These are phyloP conservation scores for Harringtonia aguacate DNA, from an alignment of 2,329 filamentous ascomycete genomes.

Conservation along the genomic window DNA sequence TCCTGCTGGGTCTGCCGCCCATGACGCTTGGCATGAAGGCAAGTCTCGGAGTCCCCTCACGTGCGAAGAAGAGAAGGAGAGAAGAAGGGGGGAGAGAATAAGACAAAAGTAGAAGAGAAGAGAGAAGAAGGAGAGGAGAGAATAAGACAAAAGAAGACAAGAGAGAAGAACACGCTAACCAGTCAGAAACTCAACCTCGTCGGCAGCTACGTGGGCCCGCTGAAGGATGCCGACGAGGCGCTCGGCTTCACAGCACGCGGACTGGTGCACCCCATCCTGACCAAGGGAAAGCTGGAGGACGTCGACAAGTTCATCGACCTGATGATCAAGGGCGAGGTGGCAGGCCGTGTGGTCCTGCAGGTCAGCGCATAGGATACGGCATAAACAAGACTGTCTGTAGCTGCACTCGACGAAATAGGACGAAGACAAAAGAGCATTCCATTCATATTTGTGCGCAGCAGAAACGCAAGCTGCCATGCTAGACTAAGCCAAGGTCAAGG, in stretches of 20 bases:
- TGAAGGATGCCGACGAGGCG: conserved; percentile 8
- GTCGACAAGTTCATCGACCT: conserved; percentile 7
- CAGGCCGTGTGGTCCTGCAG: conserved; percentile 8
- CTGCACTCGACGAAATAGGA: too few relatives aligned
- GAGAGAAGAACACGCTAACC: neutral
- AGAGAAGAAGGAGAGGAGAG: too few relatives aligned
- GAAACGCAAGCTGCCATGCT: too few relatives aligned
- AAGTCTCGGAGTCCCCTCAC: too few relatives aligned
- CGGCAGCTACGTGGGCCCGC: conserved; percentile 8
- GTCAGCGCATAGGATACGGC: neutral
- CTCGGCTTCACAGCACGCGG: conserved; percentile 9
- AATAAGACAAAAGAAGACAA: too few relatives aligned
- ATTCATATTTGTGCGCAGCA: too few relatives aligned
- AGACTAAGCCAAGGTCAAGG: too few relatives aligned
- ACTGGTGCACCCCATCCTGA: conserved; percentile 9
- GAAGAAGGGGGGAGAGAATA: too few relatives aligned
- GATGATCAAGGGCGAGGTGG: conserved; percentile 3
- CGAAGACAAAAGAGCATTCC: too few relatives aligned
- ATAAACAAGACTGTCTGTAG: neutral
- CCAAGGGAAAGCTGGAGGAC: conserved; percentile 8
- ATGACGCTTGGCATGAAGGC: conserved; percentile 8
- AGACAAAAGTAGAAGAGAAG: too few relatives aligned
- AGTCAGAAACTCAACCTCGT: conserved; percentile 7
- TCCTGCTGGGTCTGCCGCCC: conserved; percentile 5
- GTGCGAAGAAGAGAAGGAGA: too few relatives aligned